Percentiles rank a stretch among this genome's conserved stretches.
Conservation (phyloP, 805 yeast genomes). For the Teunomyces cretensis region DNA sequence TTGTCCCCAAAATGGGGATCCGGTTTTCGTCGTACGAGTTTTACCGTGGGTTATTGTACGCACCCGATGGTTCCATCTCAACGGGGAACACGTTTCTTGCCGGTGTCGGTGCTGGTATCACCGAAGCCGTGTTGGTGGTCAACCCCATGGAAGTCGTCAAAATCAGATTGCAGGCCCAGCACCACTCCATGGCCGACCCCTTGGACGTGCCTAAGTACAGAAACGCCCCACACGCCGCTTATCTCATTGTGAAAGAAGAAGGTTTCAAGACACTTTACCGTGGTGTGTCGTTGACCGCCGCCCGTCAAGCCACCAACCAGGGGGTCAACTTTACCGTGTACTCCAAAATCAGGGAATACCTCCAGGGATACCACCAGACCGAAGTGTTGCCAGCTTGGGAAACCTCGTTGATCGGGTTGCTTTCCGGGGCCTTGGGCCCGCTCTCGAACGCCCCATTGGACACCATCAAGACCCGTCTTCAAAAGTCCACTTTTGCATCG, state of each 20-base stretch:
- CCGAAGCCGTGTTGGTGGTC: conserved; percentile 92
- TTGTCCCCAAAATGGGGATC: conserved; percentile 97
- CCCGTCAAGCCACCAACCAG: conserved; percentile 97
- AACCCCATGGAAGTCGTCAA: conserved; percentile 98
- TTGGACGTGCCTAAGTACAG: conserved; percentile 79
- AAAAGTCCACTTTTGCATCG: conserved; percentile 75
- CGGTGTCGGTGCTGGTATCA: conserved; percentile 96
- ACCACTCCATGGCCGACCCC: conserved; percentile 85
- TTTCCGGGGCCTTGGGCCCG: conserved; percentile 97
- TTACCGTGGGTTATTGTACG: conserved; percentile 68
- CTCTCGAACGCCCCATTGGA: conserved; percentile 96
- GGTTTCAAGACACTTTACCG: conserved; percentile 86
- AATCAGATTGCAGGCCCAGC: conserved; percentile 94
- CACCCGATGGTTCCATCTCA: conserved; percentile 62
- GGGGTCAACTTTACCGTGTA: conserved; percentile 98
- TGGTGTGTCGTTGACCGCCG: conserved; percentile 94
- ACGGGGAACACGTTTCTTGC: conserved; percentile 81
- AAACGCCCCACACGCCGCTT: conserved; percentile 89
- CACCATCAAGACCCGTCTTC: conserved; percentile 95
- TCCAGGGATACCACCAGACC: conserved; percentile 59
- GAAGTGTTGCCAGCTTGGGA: conserved; percentile 85
- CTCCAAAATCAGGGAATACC: conserved; percentile 72
- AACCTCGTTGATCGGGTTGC: conserved; percentile 85
- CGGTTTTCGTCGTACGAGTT: conserved; percentile 93
- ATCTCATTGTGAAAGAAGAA: conserved; percentile 83